Percentiles rank a stretch among this genome's conserved stretches.
These are phyloP conservation scores for Candida tibetensis DNA, from an alignment of 805 yeast species.

Conservation along the genomic window DNA sequence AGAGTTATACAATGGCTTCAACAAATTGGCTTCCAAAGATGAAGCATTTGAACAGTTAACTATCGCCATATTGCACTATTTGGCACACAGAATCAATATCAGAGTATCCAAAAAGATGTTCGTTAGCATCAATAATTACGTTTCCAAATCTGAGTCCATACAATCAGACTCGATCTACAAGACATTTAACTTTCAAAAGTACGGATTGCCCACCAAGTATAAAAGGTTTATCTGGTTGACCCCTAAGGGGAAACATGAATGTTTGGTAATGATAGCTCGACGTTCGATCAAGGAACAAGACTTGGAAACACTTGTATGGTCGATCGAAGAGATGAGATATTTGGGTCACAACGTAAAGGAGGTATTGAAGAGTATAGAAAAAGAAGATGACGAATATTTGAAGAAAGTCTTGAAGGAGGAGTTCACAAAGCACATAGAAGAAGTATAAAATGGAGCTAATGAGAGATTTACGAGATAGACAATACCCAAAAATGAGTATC, in stretches of 20 bases:
- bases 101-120: slow-evolving; percentile 20
- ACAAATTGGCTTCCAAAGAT: slow-evolving; percentile 14
- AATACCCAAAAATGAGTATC: too few relatives aligned
- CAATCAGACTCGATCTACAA: background rate
- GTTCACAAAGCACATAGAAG: background rate
- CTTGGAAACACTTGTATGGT: slow-evolving; percentile 24
- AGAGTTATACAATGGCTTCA: slow-evolving; percentile 9
- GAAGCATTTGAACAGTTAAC: slow-evolving; percentile 16
- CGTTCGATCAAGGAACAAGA: slow-evolving; percentile 26
- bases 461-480: background rate
- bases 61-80: slow-evolving; percentile 14
- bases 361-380: slow-evolving; percentile 5
- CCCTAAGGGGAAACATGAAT: slow-evolving; percentile 13
- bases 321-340: slow-evolving; percentile 27
- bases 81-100: slow-evolving; percentile 17
- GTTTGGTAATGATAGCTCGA: slow-evolving; percentile 20
- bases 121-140: slow-evolving; percentile 9
- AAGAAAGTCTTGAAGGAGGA: background rate
- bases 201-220: slow-evolving; percentile 18
- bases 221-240: slow-evolving; percentile 15
- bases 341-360: slow-evolving; percentile 24
- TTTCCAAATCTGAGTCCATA: slow-evolving; percentile 3
- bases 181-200: slow-evolving; percentile 16
- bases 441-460: background rate
- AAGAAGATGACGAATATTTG: background rate